phyloP scores from a whole-genome alignment of 371 early-diverging fungal genomes.

The Enterocytospora artemiae region DNA sequence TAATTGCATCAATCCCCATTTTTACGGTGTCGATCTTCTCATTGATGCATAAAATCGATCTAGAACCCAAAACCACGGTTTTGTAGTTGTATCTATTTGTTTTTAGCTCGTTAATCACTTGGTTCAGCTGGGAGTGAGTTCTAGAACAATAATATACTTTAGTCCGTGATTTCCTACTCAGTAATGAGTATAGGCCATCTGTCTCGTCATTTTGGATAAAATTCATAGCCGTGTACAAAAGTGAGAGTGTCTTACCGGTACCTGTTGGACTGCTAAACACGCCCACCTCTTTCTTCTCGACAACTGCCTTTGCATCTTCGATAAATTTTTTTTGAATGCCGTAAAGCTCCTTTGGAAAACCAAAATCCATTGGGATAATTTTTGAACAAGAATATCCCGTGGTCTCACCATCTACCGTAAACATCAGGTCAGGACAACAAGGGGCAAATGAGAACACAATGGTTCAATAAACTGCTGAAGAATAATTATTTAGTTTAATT shows the following conservation, averaged over 20 bases:
- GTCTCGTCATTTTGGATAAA: conserved; percentile 30
- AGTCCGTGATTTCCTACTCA: conserved; percentile 12
- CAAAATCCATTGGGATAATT: conserved; percentile 11
- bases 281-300: conserved; percentile 38
- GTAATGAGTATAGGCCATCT: conserved; percentile 18
- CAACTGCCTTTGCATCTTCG: conserved; percentile 33
- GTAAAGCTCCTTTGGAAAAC: conserved; percentile 40
- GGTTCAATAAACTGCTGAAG: no score
- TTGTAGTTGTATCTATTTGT: conserved; percentile 21
- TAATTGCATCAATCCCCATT: conserved; percentile 41
- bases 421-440: no score
- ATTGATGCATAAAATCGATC: conserved; percentile 55
- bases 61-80: conserved; percentile 50
- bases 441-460: no score
- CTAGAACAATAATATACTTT: conserved; percentile 55
- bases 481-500: no score
- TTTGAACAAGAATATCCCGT: no score
- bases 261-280: conserved; percentile 58
- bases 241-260: conserved; percentile 57
- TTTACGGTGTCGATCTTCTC: conserved; percentile 21
- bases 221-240: conserved; percentile 36
- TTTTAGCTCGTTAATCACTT: conserved; percentile 53
- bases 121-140: conserved; percentile 57
- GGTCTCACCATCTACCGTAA: no score
- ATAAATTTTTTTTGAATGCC: conserved; percentile 51